Conservation (phyloP, 352 stramenopile species). For the Globisporangium rhizosaccharum region DNA sequence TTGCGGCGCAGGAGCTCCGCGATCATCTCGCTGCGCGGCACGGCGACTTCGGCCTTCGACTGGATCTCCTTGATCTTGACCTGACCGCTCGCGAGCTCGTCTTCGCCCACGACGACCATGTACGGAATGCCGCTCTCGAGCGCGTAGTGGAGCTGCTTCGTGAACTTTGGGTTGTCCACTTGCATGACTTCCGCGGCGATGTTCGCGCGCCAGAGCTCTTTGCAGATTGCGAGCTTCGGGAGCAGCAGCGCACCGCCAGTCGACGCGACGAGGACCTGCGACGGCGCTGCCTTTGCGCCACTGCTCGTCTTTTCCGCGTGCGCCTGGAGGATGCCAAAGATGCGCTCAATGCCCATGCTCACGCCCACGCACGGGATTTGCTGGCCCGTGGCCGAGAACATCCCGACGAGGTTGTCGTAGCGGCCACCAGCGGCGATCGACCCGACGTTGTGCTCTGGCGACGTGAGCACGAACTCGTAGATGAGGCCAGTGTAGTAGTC, state of each 20-base stretch:
- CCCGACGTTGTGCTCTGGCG: constrained; percentile 88
- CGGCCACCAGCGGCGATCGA: constrained; percentile 96
- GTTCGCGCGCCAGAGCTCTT: constrained; percentile 86
- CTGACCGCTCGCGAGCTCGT: constrained; percentile 90
- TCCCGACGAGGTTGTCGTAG: constrained; percentile 98
- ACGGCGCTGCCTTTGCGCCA: constrained; percentile 25
- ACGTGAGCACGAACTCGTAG: constrained; percentile 97
- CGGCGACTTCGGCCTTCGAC: constrained; percentile 88
- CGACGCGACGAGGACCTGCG: constrained; percentile 93
- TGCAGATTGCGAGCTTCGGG: constrained; percentile 67
- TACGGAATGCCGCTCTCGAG: constrained; percentile 94
- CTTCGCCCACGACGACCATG: constrained; percentile 96
- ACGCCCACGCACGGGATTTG: constrained; percentile 98
- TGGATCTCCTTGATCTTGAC: constrained; percentile 97
- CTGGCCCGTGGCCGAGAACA: constrained; percentile 93
- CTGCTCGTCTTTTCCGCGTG: constrained; percentile 71
- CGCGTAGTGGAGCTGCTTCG: constrained; percentile 95
- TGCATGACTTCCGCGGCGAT: constrained; percentile 96
- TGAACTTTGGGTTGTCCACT: constrained; percentile 96
- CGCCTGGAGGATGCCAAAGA: constrained; percentile 97
- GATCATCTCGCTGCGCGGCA: constrained; percentile 68
- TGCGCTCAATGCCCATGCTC: constrained; percentile 97
- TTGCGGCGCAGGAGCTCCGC: constrained; percentile 62
- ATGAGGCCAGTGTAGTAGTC: constrained; percentile 99
- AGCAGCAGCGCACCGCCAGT: constrained; percentile 71